phyloP scores from a whole-genome alignment of 176 grass and related monocot genomes.

The Aegilops tauschii region DNA sequence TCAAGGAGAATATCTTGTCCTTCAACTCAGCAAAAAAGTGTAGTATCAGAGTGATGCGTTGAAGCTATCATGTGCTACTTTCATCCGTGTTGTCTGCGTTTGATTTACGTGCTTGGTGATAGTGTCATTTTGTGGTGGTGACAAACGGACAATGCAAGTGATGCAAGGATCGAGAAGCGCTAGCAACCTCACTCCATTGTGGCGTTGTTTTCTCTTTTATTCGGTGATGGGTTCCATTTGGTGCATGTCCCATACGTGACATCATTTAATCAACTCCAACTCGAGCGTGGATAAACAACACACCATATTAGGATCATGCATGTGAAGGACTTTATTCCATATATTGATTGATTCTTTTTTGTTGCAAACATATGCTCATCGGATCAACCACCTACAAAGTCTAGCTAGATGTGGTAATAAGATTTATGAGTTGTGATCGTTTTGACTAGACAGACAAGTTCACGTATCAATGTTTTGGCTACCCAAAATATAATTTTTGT shows the following conservation, averaged over 20 bases:
- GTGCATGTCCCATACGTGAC: slow-evolving; percentile 13
- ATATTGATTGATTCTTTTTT: not conserved
- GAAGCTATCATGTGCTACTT: not conserved
- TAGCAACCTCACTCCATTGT: not conserved
- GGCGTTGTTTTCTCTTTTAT: not conserved
- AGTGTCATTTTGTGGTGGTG: not conserved
- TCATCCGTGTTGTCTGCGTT: not conserved
- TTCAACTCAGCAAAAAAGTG: not conserved
- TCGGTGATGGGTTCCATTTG: slow-evolving; percentile 38
- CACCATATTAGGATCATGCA: not conserved
- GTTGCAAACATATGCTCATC: not conserved
- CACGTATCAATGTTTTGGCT: no score
- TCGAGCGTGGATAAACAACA: not conserved
- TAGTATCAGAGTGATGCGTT: not conserved
- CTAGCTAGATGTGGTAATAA: not conserved
- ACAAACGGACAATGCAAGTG: not conserved
- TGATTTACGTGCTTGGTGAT: not conserved
- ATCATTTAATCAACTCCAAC: not conserved
- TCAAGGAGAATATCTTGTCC: not conserved
- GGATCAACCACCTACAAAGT: not conserved
- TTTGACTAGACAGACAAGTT: not conserved
- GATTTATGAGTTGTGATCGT: not conserved
- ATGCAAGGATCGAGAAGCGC: slow-evolving; percentile 28
- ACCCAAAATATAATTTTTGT: no score
- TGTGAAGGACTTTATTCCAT: not conserved